These are phyloP conservation scores for Sarocladium oryzae DNA, from an alignment of 2,329 filamentous ascomycete genomes.

Conservation along the genomic window DNA sequence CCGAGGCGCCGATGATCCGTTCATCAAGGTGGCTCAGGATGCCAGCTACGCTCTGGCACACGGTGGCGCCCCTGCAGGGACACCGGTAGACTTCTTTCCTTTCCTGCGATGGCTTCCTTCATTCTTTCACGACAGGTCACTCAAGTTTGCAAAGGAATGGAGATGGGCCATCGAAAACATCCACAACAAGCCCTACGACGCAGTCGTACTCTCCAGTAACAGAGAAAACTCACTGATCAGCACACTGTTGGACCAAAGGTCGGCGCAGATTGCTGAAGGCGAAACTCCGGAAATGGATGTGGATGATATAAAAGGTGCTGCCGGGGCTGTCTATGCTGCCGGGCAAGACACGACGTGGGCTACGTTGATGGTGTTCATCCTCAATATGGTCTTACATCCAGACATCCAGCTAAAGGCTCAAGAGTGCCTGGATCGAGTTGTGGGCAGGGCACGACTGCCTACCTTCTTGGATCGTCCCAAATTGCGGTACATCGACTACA, in stretches of 20 bases:
- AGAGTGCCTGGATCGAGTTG: constrained; percentile 38
- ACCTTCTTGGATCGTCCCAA: constrained; percentile 35
- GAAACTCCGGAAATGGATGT: constrained; percentile 26
- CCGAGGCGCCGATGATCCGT: constrained; percentile 29
- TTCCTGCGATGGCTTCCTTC: constrained; percentile 34
- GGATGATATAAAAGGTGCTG: constrained; percentile 42
- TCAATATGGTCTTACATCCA: constrained; percentile 35
- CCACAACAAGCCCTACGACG: constrained; percentile 37
- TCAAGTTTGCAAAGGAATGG: constrained; percentile 24
- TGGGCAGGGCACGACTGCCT: constrained; percentile 39
- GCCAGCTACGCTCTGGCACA: constrained; percentile 23
- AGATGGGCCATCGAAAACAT: constrained; percentile 29
- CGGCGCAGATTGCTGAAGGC: constrained; percentile 19
- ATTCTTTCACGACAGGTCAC: constrained; percentile 24
- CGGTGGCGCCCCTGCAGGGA: constrained; percentile 24
- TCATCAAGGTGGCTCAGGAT: constrained; percentile 30
- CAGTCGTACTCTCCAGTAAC: constrained; percentile 22
- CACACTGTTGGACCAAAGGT: constrained; percentile 20
- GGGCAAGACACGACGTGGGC: constrained; percentile 40
- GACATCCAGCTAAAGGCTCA: constrained; percentile 40
- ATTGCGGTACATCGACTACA: constrained; percentile 36
- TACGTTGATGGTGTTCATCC: constrained; percentile 36
- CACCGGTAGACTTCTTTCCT: constrained; percentile 42
- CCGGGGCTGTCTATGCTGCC: constrained; percentile 40
- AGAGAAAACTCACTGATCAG: constrained; percentile 19